Conservation (phyloP, 2,329 filamentous ascomycete species). For the Ambrosiella beaveri region DNA sequence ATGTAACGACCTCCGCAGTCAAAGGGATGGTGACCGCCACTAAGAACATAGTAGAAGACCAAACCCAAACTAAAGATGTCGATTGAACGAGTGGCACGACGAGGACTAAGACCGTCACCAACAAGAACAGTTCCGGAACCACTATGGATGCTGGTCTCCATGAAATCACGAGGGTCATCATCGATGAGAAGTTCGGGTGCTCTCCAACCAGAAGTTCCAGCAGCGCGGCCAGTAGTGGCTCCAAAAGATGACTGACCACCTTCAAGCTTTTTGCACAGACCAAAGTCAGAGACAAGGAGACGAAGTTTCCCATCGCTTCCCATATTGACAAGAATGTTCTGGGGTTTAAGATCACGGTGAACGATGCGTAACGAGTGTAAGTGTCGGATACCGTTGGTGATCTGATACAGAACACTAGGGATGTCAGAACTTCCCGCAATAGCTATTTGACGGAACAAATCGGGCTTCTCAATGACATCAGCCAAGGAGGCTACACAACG, state of each 20-base stretch:
- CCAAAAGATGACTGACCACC: slow-evolving; percentile 88
- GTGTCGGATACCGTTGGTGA: slow-evolving; percentile 75
- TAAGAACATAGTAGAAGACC: slow-evolving; percentile 98
- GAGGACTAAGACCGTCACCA: slow-evolving; percentile 24
- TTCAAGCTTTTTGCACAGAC: slow-evolving; percentile 91
- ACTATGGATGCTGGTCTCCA: slow-evolving; percentile 21
- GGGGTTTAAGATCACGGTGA: slow-evolving; percentile 90
- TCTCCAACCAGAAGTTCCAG: slow-evolving; percentile 89
- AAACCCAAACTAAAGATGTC: slow-evolving; percentile 95
- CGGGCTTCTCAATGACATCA: slow-evolving; percentile 68
- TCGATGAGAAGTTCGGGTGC: slow-evolving; percentile 82
- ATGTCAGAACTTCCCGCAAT: slow-evolving; percentile 57
- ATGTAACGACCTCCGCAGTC: slow-evolving; percentile 90
- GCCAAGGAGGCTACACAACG: slow-evolving; percentile 85
- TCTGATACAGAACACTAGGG: slow-evolving; percentile 68
- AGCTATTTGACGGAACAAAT: slow-evolving; percentile 50
- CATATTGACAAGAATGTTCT: slow-evolving; percentile 82
- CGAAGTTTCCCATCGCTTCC: slow-evolving; percentile 53
- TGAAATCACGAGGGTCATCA: slow-evolving; percentile 39
- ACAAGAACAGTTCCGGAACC: slow-evolving; percentile 42
- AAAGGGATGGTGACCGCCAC: slow-evolving; percentile 79
- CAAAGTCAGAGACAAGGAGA: slow-evolving; percentile 94
- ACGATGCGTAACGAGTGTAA: slow-evolving; percentile 86
- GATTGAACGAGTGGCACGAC: slow-evolving; percentile 83
- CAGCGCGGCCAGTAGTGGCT: slow-evolving; percentile 82